A percentile compares a stretch with the other conserved stretches of the same genome.
phyloP scores from a whole-genome alignment of 305 asterid genomes.

The Solanum hybrid region DNA sequence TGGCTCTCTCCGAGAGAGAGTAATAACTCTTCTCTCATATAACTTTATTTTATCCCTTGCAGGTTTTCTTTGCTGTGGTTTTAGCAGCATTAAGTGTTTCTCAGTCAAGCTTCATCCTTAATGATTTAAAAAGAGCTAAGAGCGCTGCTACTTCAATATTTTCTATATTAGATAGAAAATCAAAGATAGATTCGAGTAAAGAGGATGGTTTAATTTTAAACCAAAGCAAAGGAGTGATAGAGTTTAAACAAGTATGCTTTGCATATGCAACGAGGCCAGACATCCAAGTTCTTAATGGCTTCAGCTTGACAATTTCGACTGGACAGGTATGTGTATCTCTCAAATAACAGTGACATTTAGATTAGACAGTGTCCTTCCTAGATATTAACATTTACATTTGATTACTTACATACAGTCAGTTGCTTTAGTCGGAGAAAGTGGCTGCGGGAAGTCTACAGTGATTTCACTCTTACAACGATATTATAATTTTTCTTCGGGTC shows the following conservation, averaged over 20 bases:
- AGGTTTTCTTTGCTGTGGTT: background rate
- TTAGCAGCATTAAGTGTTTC: background rate
- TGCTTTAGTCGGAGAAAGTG: background rate
- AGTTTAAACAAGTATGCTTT: background rate
- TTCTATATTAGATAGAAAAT: background rate
- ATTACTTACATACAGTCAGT: background rate
- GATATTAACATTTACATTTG: background rate
- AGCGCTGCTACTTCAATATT: background rate
- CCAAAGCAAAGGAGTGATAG: background rate
- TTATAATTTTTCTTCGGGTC: background rate
- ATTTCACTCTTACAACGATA: background rate
- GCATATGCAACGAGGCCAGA: background rate
- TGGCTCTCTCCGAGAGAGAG: background rate
- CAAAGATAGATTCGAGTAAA: background rate
- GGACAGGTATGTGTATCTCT: background rate
- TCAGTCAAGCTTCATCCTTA: background rate
- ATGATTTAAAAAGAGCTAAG: background rate
- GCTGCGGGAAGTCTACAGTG: background rate
- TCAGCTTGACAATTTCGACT: background rate
- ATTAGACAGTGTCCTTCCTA: background rate
- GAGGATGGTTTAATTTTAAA: background rate
- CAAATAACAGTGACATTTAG: background rate
- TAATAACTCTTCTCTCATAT: background rate
- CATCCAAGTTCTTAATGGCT: background rate
- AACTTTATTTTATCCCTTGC: background rate